phyloP scores from a whole-genome alignment of 768 basidiomycete species.

The Mycena venus region DNA sequence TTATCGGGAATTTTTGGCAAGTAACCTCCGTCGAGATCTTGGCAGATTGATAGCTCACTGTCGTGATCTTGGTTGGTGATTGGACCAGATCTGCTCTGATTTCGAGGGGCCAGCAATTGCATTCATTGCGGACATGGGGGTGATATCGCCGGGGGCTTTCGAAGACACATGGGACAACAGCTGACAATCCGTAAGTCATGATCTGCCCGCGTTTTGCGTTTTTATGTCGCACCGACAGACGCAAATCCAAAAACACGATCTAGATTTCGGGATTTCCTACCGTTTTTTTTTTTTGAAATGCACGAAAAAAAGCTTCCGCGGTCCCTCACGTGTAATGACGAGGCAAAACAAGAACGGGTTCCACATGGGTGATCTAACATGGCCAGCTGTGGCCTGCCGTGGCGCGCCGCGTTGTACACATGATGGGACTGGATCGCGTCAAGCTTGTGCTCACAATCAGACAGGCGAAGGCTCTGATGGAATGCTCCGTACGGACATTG shows the following conservation, averaged over 20 bases:
- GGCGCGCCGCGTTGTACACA: conserved; percentile 5
- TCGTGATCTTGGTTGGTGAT: conserved; percentile 1
- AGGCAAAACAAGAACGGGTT: neutral
- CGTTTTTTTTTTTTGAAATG: neutral
- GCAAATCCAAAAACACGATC: no score
- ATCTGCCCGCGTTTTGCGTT: neutral
- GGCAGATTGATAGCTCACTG: conserved; percentile 1
- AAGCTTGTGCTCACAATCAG: conserved; percentile 25
- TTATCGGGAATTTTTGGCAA: neutral
- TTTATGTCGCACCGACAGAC: neutral
- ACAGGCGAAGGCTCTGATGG: conserved; percentile 23
- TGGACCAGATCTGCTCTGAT: neutral
- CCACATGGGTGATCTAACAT: conserved; percentile 11
- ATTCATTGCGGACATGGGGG: neutral
- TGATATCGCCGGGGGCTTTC: neutral
- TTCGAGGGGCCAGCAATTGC: neutral
- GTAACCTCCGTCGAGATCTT: conserved; percentile 24
- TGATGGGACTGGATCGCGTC: conserved; percentile 14
- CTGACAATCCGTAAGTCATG: neutral
- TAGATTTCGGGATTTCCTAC: neutral
- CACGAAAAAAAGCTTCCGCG: neutral
- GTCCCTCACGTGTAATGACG: neutral
- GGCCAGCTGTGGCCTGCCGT: neutral
- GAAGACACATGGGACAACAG: neutral
- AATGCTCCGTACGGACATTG: conserved; percentile 28